Percentiles rank a stretch among this genome's conserved stretches.
These are phyloP conservation scores for Fimicolochytrium jonesii DNA, from an alignment of 192 early-diverging fungal species.

Conservation along the genomic window DNA sequence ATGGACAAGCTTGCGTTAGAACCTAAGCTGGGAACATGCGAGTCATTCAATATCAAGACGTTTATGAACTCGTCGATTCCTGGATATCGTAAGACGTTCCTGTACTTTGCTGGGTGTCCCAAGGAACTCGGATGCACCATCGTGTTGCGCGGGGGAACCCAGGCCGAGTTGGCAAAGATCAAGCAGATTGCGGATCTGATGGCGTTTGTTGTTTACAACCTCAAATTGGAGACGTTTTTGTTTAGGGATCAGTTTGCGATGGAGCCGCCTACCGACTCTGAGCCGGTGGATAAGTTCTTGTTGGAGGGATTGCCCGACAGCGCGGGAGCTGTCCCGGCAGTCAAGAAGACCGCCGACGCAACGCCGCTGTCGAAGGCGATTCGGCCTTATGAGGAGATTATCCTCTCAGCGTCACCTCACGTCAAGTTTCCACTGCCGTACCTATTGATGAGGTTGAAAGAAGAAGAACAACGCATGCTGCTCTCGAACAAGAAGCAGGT, in stretches of 20 bases:
- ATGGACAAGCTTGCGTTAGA: conserved; percentile 74
- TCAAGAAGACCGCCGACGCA: not conserved
- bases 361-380: conserved; percentile 33
- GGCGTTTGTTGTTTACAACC: conserved; percentile 81
- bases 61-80: conserved; percentile 79
- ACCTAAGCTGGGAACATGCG: conserved; percentile 75
- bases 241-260: conserved; percentile 70
- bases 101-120: conserved; percentile 85
- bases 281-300: not conserved
- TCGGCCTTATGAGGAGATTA: conserved; percentile 60
- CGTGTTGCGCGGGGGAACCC: conserved; percentile 78
- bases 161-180: conserved; percentile 61
- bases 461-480: conserved; percentile 20
- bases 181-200: conserved; percentile 82
- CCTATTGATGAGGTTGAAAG: conserved; percentile 51
- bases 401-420: conserved; percentile 84
- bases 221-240: conserved; percentile 79
- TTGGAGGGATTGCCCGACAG: not conserved
- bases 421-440: conserved; percentile 85
- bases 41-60: conserved; percentile 70
- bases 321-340: not conserved
- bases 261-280: conserved; percentile 9
- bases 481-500: conserved; percentile 10
- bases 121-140: conserved; percentile 79
- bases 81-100: conserved; percentile 76